Percentiles rank a stretch among this genome's conserved stretches.
Evolutionary conservation across 768 basidiomycete species (phyloP).

Genomic region (Leucocoprinus leucothites): DNA sequence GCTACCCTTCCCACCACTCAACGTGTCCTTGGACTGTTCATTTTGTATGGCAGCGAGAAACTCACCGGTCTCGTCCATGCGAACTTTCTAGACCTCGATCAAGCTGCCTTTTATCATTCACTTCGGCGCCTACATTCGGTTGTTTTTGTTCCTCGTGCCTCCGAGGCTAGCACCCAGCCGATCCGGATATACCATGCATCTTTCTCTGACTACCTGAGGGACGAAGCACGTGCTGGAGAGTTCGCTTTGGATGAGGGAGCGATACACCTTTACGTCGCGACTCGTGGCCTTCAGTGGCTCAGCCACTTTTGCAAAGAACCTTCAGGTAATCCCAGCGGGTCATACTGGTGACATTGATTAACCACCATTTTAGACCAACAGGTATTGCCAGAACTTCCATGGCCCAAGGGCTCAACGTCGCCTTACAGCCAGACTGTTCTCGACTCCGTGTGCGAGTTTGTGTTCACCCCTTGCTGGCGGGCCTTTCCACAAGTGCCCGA

Average conservation of each 20-base stretch:
- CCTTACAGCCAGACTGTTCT: no score
- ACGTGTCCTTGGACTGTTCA: background rate
- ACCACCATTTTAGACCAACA: no score
- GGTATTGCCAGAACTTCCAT: no score
- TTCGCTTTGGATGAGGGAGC: background rate
- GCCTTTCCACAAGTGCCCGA: no score
- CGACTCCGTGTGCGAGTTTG: no score
- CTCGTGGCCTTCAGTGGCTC: conserved; percentile 1
- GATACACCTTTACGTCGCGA: background rate
- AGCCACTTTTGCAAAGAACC: background rate
- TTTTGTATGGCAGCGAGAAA: background rate
- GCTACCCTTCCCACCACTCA: background rate
- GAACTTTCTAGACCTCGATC: background rate
- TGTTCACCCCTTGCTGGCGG: no score
- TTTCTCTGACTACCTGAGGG: background rate
- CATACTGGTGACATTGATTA: no score
- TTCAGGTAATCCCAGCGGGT: no score
- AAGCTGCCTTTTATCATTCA: background rate
- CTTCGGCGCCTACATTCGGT: background rate
- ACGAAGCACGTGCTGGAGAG: background rate
- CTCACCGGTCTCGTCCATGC: background rate
- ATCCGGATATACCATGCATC: background rate
- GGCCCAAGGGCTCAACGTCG: no score
- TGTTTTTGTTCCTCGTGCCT: background rate
- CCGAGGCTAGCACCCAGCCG: background rate